Evolutionary conservation across 2,329 filamentous ascomycete genomes (phyloP), one percentile per base, ranked within the genome.

Genomic region (Stenocarpella maydis): DNA sequence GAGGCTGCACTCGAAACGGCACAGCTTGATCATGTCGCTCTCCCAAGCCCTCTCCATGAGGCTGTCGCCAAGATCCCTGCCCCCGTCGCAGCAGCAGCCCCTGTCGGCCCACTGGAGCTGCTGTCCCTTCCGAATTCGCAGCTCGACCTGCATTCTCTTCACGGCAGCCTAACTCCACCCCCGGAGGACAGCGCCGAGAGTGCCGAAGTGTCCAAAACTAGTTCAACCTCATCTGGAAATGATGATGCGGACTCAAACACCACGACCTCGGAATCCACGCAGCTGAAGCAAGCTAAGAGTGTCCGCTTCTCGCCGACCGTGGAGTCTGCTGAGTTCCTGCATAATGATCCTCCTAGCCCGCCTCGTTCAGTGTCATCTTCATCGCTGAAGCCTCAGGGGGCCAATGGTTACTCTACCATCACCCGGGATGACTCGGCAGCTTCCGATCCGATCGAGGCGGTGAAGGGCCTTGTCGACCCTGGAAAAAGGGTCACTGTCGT

Each of bases 261-360:
- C 1, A 69, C 67, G 0, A 24, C 55, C 31, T 69, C 67, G 34
- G 73, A 71, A n/a, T 65, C 66, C 12, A 71, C 69, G 55, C 68
- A 24, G 26, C 31, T 75, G 8, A 86, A 84, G 74, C 81, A 83
- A 43, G 80, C 80, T 49, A 94, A 93, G 80, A 90, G 87, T 67
- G 91, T 93, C 2, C 87, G 90, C 10, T 93, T 93, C 74, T 92
- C 91, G 4, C 87, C 90, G 0, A 86, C 84, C 17, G 87, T 92
- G 1, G 86, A 91, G 74, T 89, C 90, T 10, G 87, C 88, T 1
- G 90, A 90, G 0, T 90, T 90, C 71, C 75, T 84, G 53, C 77
- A 82, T 24, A 79, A 79, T 0, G 86, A 88, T 47, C 86, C 87
- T 14, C 88, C 83, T 5, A 87, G 82, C 72, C 84, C 82, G 34